Evolutionary conservation across 495 filamentous ascomycete species (phyloP).

Genomic region (Xylaria palmicola): DNA sequence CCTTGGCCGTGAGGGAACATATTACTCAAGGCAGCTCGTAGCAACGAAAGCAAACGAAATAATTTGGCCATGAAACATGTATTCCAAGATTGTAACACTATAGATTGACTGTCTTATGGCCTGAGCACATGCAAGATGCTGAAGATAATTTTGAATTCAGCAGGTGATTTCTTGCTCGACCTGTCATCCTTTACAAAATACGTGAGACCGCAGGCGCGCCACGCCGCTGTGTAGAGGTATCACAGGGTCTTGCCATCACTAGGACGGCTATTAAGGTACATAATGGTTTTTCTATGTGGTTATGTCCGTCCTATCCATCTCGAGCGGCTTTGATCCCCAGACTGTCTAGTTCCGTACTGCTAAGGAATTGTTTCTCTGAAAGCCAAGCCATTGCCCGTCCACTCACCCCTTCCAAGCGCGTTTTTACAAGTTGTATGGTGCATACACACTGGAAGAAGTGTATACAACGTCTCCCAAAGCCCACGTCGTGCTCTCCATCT

Average conservation of each 20-base stretch:
- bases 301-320: constrained; percentile 12
- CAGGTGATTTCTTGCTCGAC: background rate
- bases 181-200: background rate
- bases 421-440: constrained; percentile 25
- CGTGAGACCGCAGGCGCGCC: background rate
- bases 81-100: background rate
- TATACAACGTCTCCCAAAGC: constrained; percentile 14
- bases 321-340: background rate
- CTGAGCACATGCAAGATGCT: background rate
- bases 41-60: background rate
- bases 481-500: background rate
- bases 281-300: constrained; percentile 3
- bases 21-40: too few species aligned
- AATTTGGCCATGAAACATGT: background rate
- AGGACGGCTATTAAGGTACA: constrained; percentile 15
- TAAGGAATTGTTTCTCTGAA: background rate
- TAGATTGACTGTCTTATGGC: background rate
- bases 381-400: constrained; percentile 8
- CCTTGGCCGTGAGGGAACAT: too few species aligned
- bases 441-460: constrained; percentile 25
- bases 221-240: background rate
- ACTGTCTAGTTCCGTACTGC: constrained; percentile 1
- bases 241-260: background rate
- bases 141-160: background rate
- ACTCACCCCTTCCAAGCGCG: constrained; percentile 2